These are phyloP conservation scores for Suhomyces maxii DNA, from an alignment of 1,139 yeast species.

Conservation along the genomic window DNA sequence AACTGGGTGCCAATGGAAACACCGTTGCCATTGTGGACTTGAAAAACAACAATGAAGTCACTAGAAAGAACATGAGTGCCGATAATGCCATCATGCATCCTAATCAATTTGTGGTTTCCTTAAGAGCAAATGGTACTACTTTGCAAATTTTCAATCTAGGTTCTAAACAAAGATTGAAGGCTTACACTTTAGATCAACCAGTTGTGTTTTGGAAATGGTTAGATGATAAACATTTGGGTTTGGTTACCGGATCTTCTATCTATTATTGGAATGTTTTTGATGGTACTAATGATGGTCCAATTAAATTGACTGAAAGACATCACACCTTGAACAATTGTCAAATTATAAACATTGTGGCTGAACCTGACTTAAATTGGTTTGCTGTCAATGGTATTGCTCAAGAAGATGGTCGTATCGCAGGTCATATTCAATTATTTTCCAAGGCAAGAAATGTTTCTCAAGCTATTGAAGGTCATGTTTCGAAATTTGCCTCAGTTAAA, in stretches of 20 bases:
- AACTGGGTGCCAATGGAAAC: slow-evolving; percentile 71
- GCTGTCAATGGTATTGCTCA: slow-evolving; percentile 95
- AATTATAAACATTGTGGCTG: slow-evolving; percentile 87
- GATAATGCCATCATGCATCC: slow-evolving; percentile 99
- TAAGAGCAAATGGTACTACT: slow-evolving; percentile 95
- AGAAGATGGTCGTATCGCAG: slow-evolving; percentile 92
- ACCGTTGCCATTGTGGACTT: slow-evolving; percentile 91
- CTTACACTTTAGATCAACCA: slow-evolving; percentile 83
- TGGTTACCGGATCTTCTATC: slow-evolving; percentile 75
- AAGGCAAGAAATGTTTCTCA: slow-evolving; percentile 90
- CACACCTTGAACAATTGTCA: slow-evolving; percentile 77
- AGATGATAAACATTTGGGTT: slow-evolving; percentile 68
- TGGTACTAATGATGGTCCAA: slow-evolving; percentile 76
- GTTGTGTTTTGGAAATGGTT: slow-evolving; percentile 98
- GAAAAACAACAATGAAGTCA: slow-evolving; percentile 68
- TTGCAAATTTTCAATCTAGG: slow-evolving; percentile 91
- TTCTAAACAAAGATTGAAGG: slow-evolving; percentile 84
- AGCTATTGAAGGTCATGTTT: slow-evolving; percentile 97
- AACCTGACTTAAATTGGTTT: slow-evolving; percentile 84
- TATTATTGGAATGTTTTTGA: slow-evolving; percentile 85
- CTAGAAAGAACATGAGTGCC: slow-evolving; percentile 92
- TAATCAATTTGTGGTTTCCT: slow-evolving; percentile 77
- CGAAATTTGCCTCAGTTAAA: slow-evolving; percentile 76
- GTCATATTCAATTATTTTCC: slow-evolving; percentile 91
- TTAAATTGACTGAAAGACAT: slow-evolving; percentile 80